Base-by-base conservation (phyloP, 108 stramenopile species). In the Fragilaria crotonensis region DNA sequence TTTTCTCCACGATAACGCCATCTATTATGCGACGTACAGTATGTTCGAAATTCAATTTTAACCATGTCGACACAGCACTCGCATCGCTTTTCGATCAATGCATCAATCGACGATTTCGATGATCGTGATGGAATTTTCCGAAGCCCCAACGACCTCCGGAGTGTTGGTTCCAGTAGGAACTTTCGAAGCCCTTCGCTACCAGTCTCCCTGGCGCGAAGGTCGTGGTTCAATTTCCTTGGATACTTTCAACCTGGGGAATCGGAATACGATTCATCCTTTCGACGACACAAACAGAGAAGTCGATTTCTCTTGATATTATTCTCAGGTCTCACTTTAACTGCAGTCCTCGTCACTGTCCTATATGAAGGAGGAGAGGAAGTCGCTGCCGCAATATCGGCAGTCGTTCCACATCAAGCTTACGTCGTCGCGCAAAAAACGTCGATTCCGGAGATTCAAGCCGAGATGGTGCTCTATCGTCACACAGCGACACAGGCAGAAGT, bases 401-500 rank as follows among this genome's bases (percentile, higher is more conserved):
- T 41, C 14, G 36, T 41, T 41, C 36, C 36, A 41, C 36, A 41
- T 14, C 36, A 41, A 11, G 36, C 36, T 41, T 41, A 41, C 14
- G 36, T 41, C 14, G 7, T 41, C 11, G 36, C 36, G 14, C 36
- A 41, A 41, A 7, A 41, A 41, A 14, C 54, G 3, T 31, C 33
- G 2, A 31, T 56, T 21, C 18, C n/a, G 5, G 54, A 56, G 33
- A 36, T 56, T 23, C 30, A 51, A 29, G 66, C 49, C 1, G n/a
- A 44, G 28, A 41, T 66, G 45, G 26, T 54, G 26, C 25, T 82
- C 31, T 90, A 87, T 72, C 52, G 70, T 45, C 95, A 96, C 76
- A 67, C 63, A 44, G 72, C 70, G 53, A 84, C 90, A 23, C 75
- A 74, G 5, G 85, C 90, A 21, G 63, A 85, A 46, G 71, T 95